A percentile compares a stretch with the other conserved stretches of the same genome.
These are phyloP conservation scores for Tricholoma matsutake DNA, from an alignment of 768 basidiomycete species.

Conservation along the genomic window DNA sequence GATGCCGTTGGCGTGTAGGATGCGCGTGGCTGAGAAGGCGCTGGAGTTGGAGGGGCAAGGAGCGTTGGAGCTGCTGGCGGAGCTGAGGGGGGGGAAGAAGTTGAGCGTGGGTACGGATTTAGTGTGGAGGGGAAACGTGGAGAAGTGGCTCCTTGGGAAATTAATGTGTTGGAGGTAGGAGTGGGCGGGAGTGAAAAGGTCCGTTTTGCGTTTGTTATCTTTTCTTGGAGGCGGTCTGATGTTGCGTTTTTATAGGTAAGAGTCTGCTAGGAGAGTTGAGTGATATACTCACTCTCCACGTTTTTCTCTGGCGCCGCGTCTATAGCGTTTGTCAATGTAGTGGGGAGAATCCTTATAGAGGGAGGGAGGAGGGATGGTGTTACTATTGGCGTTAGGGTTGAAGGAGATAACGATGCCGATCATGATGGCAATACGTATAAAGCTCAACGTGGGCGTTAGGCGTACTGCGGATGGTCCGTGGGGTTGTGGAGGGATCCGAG, in stretches of 20 bases:
- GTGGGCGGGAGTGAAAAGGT: not conserved
- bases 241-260: slow-evolving; percentile 33
- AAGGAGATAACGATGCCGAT: slow-evolving; percentile 20
- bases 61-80: slow-evolving; percentile 48
- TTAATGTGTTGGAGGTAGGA: slow-evolving; percentile 35
- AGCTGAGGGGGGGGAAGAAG: slow-evolving; percentile 40
- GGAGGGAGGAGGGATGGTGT: too few species aligned
- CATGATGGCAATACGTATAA: slow-evolving; percentile 12
- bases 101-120: too few species aligned
- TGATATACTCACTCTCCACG: slow-evolving; percentile 46
- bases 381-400: too few species aligned
- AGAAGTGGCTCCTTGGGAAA: slow-evolving; percentile 43
- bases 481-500: too few species aligned
- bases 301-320: slow-evolving; percentile 48
- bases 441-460: slow-evolving; percentile 50
- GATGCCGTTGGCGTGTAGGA: slow-evolving; percentile 51
- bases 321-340: slow-evolving; percentile 39
- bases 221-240: not conserved
- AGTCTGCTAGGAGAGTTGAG: slow-evolving; percentile 49
- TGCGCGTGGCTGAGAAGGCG: slow-evolving; percentile 38
- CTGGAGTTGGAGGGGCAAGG: slow-evolving; percentile 39
- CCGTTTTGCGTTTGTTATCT: not conserved
- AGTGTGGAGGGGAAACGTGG: slow-evolving; percentile 56
- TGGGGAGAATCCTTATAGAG: slow-evolving; percentile 45
- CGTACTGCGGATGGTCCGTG: too few species aligned